phyloP scores from a whole-genome alignment of 1,284 basidiomycete genomes.

The Rhodotorula sp. region DNA sequence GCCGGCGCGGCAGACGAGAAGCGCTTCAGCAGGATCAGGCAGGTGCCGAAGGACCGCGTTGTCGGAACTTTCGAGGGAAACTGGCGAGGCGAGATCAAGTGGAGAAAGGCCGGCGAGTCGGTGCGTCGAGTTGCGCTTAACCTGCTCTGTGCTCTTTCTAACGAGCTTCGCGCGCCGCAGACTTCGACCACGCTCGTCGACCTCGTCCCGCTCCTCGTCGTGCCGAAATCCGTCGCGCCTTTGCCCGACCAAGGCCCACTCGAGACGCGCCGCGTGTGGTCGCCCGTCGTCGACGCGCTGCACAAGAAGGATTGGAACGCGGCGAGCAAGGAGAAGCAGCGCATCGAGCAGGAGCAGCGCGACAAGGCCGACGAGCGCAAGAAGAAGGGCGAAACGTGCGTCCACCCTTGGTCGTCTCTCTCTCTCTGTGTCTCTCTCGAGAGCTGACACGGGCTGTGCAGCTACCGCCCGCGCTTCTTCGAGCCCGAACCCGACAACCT shows the following conservation, averaged over 20 bases:
- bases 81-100: slow-evolving; percentile 81
- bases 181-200: slow-evolving; percentile 66
- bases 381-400: slow-evolving; percentile 72
- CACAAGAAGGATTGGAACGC: slow-evolving; percentile 74
- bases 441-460: slow-evolving; percentile 48
- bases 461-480: slow-evolving; percentile 80
- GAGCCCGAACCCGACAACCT: slow-evolving; percentile 53
- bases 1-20: slow-evolving; percentile 49
- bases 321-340: slow-evolving; percentile 82
- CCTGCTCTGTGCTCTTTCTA: slow-evolving; percentile 35
- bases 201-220: slow-evolving; percentile 68
- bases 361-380: slow-evolving; percentile 82
- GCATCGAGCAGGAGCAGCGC: slow-evolving; percentile 85
- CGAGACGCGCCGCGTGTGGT: slow-evolving; percentile 89
- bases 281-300: slow-evolving; percentile 73
- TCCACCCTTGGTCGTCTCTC: slow-evolving; percentile 43
- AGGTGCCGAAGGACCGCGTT: slow-evolving; percentile 76
- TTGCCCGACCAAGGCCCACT: slow-evolving; percentile 72
- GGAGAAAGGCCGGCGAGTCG: slow-evolving; percentile 47
- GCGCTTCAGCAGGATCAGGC: slow-evolving; percentile 76
- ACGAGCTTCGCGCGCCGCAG: neutral
- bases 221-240: slow-evolving; percentile 82
- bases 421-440: neutral
- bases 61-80: slow-evolving; percentile 83
- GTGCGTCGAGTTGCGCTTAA: slow-evolving; percentile 22